Base-by-base conservation (phyloP, 2,329 filamentous ascomycete species). In the Aspergillus terreus region DNA sequence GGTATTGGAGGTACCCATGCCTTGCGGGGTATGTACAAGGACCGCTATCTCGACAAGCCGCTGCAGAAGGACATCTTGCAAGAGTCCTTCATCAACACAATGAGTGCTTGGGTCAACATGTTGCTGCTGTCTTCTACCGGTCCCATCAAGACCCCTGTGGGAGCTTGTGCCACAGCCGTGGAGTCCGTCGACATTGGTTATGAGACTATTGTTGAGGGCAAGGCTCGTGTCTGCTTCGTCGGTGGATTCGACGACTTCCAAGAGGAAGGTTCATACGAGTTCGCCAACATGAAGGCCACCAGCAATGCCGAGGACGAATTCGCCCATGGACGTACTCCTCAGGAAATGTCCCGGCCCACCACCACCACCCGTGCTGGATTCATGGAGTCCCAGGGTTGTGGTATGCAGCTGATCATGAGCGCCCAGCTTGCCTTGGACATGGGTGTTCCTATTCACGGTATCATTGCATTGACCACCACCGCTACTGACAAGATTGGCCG, bases 101-200 rank as follows among this genome's bases (percentile, higher is more conserved):
- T 99, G 92, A 87, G 90, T 63, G 94, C 94, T 14, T 99, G 94
- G 94, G 92, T 99, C 52, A 99, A 99, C 80, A 99, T 99, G 94
- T 79, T 99, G 75, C 80, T 99, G 58, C 79, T 99, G 58, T 99
- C 94, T 4, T 97, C 94, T 4, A 97, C 94, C 47, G 94, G 94
- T 61, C 90, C 94, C 40, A 97, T 99, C 81, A 96, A 97, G 81
- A 97, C 95, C 0, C 94, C 94, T 3, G 94, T 97, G 47, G 94
- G 92, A 78, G 94, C 94, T 67, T 99, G 94, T 70, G 94, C 94
- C 52, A 99, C 94, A 30, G 89, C 94, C 60, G 92, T 99, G 43
- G 95, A 99, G 77, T 99, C 94, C 4, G 82, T 99, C 49, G 94
- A 99, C 64, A 95, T 96, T 67, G 94, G 94, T 65, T 96, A 96